Base-by-base conservation (phyloP, 257 asterid species). In the Parsonsia alboflavescens region DNA sequence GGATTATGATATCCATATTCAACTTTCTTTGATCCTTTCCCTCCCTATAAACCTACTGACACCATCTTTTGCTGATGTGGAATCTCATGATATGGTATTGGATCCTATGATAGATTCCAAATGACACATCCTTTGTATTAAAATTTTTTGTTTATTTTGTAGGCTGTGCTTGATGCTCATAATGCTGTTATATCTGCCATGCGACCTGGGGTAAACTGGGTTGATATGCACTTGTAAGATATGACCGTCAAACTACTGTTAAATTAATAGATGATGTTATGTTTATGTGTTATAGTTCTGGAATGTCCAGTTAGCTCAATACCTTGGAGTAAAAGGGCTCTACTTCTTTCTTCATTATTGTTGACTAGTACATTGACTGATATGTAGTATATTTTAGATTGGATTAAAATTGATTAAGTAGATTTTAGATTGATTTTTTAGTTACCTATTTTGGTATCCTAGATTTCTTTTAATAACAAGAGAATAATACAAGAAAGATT, bases 161-260 rank as follows among this genome's bases (percentile, higher is more conserved):
- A 94, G 99, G 99, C 97, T 83, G 98, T 94, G 74, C 97, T 94
- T 82, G 89, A 84, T 56, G 97, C 98, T 73, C 99, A 94, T 78
- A 75, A 94, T 87, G 93, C 99, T 81, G 99, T 94, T 84, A 90
- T 94, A 80, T 89, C 97, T 80, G 81, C 76, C 68, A 85, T 92
- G 96, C 92, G 74, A 53, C 98, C 97, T 77, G 98, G 99, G 86
- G 93, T 90, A 65, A 79, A 84, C 84, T 94, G 97, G 98, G 96
- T 92, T 48, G 83, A 94, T 84, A 94, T 92, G 99, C 98, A 94
- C 92, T 87, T 70, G 99, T 92, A 92, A 84, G 89, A 80, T 67
- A 53, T 76, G 33, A 48, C 68, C 67, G 66, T 68, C 45, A 72
- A 71, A 70, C n/a, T n/a, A n/a, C n/a, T 71, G 61, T 73, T 77